phyloP scores from a whole-genome alignment of 345 rosid species.

The Linum trigynum region DNA sequence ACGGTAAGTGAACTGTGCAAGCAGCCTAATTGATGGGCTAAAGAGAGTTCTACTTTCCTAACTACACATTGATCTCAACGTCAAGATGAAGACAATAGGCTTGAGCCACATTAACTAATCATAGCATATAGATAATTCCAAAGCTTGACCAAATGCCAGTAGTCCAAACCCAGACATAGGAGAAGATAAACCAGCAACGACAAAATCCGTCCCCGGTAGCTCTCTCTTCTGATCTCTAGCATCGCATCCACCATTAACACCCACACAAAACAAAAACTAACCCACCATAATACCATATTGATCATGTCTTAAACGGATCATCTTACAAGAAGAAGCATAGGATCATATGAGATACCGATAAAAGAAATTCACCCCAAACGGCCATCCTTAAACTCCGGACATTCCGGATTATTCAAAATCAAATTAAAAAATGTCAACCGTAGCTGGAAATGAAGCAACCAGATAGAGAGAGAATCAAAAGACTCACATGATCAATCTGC shows the following conservation, averaged over 20 bases:
- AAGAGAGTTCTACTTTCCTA: background rate
- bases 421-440: background rate
- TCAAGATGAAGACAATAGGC: background rate
- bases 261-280: no score
- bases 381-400: background rate
- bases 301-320: no score
- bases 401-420: background rate
- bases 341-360: background rate
- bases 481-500: constrained; percentile 98
- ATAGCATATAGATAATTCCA: background rate
- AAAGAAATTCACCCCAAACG: background rate
- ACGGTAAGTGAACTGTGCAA: background rate
- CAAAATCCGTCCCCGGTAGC: background rate
- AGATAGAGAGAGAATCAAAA: constrained; percentile 5
- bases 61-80: background rate
- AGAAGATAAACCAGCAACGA: background rate
- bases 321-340: no score
- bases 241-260: background rate
- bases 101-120: background rate
- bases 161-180: background rate
- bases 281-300: no score
- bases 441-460: constrained; percentile 2
- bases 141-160: background rate
- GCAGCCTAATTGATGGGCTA: background rate
- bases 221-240: background rate